phyloP scores from a whole-genome alignment of 169 alveolate species.

The Eimeria sp. region DNA sequence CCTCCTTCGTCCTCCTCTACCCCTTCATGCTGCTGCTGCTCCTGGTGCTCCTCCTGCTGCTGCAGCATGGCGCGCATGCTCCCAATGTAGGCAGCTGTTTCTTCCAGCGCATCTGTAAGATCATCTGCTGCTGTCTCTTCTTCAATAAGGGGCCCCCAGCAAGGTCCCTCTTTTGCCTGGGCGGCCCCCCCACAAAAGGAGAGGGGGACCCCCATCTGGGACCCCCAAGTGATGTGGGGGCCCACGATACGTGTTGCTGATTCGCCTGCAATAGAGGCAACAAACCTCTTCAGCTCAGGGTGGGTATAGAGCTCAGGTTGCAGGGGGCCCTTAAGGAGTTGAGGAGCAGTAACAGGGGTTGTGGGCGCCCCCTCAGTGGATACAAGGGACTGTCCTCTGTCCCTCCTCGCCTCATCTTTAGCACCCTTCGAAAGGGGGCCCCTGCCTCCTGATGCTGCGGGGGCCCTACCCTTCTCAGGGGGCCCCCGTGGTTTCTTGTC shows the following conservation, averaged over 20 bases:
- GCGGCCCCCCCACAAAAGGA: background rate
- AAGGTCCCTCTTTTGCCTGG: background rate
- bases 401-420: background rate
- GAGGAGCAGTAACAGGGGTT: background rate
- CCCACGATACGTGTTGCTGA: background rate
- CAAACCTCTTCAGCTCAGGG: background rate
- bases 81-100: background rate
- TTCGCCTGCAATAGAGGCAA: background rate
- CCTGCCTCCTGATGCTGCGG: background rate
- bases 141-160: too few relatives aligned
- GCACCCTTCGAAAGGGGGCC: background rate
- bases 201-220: background rate
- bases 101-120: background rate
- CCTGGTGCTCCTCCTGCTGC: conserved; percentile 8
- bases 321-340: background rate
- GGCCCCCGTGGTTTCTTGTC: conserved; percentile 20
- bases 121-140: background rate
- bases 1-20: background rate
- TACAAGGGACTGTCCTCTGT: background rate
- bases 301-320: conserved; percentile 9
- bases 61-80: conserved; percentile 21
- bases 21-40: background rate
- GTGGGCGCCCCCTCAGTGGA: background rate
- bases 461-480: background rate
- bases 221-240: background rate